These are phyloP conservation scores for Rhodotorula diobovata DNA, from an alignment of 768 basidiomycete species.

Conservation along the genomic window DNA sequence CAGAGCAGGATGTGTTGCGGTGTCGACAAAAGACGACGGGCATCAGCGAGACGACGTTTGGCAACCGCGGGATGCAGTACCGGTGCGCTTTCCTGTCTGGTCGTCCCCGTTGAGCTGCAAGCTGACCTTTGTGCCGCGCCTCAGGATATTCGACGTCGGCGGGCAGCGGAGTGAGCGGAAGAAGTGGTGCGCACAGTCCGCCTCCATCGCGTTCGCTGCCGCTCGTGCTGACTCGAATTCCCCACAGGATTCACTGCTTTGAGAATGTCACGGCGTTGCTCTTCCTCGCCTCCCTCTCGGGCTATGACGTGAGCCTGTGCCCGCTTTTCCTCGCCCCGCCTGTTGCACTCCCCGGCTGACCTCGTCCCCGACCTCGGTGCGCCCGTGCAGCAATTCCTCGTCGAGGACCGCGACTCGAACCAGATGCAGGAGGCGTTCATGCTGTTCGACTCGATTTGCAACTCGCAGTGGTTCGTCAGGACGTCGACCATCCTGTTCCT, in stretches of 20 bases:
- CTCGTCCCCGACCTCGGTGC: background rate
- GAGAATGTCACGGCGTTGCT: constrained; percentile 80
- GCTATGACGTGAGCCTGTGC: constrained; percentile 73
- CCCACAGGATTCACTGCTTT: constrained; percentile 63
- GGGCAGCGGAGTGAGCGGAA: constrained; percentile 75
- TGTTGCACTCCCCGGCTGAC: constrained; percentile 39
- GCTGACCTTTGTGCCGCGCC: no score
- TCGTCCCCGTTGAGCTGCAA: constrained; percentile 69
- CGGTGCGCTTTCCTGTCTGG: constrained; percentile 7
- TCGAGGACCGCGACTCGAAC: constrained; percentile 52
- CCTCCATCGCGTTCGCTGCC: background rate
- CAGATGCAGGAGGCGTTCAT: constrained; percentile 74
- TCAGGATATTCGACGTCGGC: constrained; percentile 68
- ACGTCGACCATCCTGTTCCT: constrained; percentile 60
- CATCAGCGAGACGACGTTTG: constrained; percentile 74
- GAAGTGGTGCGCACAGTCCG: constrained; percentile 53
- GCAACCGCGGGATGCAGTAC: constrained; percentile 53
- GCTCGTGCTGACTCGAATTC: background rate
- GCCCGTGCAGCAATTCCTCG: constrained; percentile 20
- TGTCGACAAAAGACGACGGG: constrained; percentile 82
- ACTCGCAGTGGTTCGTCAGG: constrained; percentile 65
- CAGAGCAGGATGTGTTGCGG: constrained; percentile 76
- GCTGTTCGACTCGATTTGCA: constrained; percentile 71
- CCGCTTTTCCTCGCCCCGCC: constrained; percentile 58
- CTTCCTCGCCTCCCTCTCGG: constrained; percentile 83